Evolutionary conservation across 805 yeast species (phyloP), one percentile per base, ranked within the genome.

Genomic region (Metschnikowia matae): DNA sequence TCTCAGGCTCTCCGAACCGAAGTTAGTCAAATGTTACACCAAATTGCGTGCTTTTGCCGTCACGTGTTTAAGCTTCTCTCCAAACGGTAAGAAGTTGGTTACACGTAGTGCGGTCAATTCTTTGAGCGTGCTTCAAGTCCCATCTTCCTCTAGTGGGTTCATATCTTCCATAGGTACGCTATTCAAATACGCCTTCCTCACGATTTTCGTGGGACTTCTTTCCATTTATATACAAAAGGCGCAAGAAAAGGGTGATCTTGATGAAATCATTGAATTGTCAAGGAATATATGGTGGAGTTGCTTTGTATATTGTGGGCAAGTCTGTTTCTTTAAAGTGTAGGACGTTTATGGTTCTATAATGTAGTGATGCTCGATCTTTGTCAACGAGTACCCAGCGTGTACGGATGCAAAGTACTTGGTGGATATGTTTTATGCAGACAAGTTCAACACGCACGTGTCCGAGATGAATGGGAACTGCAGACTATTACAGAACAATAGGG

Each of bases 1-100:
- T n/a, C 64, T 83, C 11, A 75, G 78, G 38, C 63, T 78, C 14
- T 69, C 74, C 2, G 80, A 76, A 53, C 77, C 90, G 52, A 73
- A 77, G 40, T 65, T 77, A 11, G 58, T 81, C 23, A 80, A 77
- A 50, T 68, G 74, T 6, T 70, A 82, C 49, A 77, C 77, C 40
- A 79, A 85, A 53, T 82, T 87, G 48, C 97, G 90, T 64, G 71
- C 77, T 7, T 87, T 87, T 64, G 89, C 95, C 23, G 83, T 89
- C 47, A 89, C 97, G 0, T 77, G 79, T 40, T 81, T 88, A 8
- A 71, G 81, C 2, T 83, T 89, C 52, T 83, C 89, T 4, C 84
- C 87, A 13, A 75, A 81, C 62, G 89, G 91, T 6, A 68, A 78
- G 46, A 75, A 75, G 49, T 67, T 89, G 44, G 92, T 89, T 2